Evolutionary conservation across 306 rosid genomes (phyloP), one percentile per base, ranked within the genome.

Genomic region (Dalbergia cochinchinensis): DNA sequence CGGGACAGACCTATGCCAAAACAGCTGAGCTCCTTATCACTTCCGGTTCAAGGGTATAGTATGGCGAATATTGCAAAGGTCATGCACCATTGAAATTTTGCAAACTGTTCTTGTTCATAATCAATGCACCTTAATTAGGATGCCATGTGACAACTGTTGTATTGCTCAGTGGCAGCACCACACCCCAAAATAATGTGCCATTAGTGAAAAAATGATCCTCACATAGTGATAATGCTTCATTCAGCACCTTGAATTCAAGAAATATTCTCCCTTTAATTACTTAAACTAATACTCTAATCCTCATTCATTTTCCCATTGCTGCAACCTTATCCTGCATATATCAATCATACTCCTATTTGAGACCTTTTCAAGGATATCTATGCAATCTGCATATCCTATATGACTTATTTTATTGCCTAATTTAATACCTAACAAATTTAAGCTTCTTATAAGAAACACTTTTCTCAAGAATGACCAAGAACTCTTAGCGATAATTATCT

Each of bases 201-300:
- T 18, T 11, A 48, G 54, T 48, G 31, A 48, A 0, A 55, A 11
- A 4, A 55, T 57, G 15, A 37, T 55, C 37, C 51, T 45, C 35
- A 39, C 19, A 73, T 37, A 16, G 5, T 62, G 12, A 14, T 7
- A 37, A 39, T 54, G 54, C 7, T 19, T 73, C 54, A 37, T 45
- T 42, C 60, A 20, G 31, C 78, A 31, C 58, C 78, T 20, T 26
- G 31, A 74, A 22, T 73, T 73, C 50, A 39, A 7, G 68, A 58
- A 41, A 20, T 61, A 19, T 5, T 16, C 22, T 39, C 67, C 33
- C 37, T 20, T 18, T 48, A 48, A 11, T 19, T 42, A 7, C 35
- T 73, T 11, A 73, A 16, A 35, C 26, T 57, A 37, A 58, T 3
- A 44, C 57, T 22, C 37, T 11, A 19, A 7, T 60, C 11, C 55